phyloP scores from a whole-genome alignment of 306 rosid species.

The Begonia loranthoides region DNA sequence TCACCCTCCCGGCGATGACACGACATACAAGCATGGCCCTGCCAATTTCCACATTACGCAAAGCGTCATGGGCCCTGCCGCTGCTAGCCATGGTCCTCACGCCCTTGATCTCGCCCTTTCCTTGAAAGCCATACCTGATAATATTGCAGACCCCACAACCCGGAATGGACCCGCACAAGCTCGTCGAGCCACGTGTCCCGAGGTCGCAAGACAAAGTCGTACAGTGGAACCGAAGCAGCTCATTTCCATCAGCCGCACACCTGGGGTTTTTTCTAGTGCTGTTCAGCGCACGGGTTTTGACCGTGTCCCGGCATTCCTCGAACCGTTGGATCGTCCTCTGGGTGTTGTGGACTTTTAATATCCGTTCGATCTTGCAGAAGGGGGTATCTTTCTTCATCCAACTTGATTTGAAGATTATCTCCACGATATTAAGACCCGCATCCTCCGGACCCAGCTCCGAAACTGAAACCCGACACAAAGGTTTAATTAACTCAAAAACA shows the following conservation, averaged over 20 bases:
- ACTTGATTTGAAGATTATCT: slow-evolving; percentile 92
- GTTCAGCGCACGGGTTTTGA: slow-evolving; percentile 47
- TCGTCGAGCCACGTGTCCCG: slow-evolving; percentile 60
- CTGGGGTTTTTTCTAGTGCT: slow-evolving; percentile 64
- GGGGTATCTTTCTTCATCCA: slow-evolving; percentile 76
- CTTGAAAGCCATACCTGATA: slow-evolving; percentile 63
- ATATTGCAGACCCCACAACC: slow-evolving; percentile 73
- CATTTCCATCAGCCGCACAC: slow-evolving; percentile 96
- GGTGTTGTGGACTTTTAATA: slow-evolving; percentile 74
- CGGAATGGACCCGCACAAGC: slow-evolving; percentile 50
- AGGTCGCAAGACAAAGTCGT: slow-evolving; percentile 52
- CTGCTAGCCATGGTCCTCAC: slow-evolving; percentile 81
- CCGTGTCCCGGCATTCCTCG: slow-evolving; percentile 88
- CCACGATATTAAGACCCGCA: slow-evolving; percentile 94
- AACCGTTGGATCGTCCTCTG: slow-evolving; percentile 89
- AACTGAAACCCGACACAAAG: slow-evolving; percentile 21
- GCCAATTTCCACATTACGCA: slow-evolving; percentile 17
- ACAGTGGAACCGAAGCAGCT: slow-evolving; percentile 80
- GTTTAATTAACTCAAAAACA: background rate
- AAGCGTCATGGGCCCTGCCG: slow-evolving; percentile 81
- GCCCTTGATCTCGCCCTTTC: slow-evolving; percentile 26
- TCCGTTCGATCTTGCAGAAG: slow-evolving; percentile 83
- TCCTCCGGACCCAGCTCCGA: slow-evolving; percentile 93
- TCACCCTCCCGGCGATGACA: slow-evolving; percentile 82
- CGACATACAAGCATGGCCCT: slow-evolving; percentile 94